Percentiles rank a stretch among this genome's conserved stretches.
Evolutionary conservation across 371 early-diverging fungal genomes (phyloP).

Genomic region (Mucor velutinosus): DNA sequence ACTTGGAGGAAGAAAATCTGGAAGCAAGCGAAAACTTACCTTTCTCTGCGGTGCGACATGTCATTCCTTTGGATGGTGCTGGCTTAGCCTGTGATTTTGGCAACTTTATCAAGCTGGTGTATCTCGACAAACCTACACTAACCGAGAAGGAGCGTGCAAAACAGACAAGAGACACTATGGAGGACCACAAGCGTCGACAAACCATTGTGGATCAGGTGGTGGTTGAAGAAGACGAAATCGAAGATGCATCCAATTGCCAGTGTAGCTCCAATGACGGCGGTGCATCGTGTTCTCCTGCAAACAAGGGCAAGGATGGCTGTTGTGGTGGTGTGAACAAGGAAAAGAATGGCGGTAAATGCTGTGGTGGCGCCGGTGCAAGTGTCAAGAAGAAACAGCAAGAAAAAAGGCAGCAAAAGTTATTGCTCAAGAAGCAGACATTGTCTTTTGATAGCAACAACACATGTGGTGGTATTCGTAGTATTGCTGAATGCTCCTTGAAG

Average conservation of each 20-base stretch:
- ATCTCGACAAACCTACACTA: conserved; percentile 23
- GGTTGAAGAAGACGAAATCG: conserved; percentile 9
- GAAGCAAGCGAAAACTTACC: conserved; percentile 35
- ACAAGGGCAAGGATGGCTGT: conserved; percentile 19
- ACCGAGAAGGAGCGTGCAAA: conserved; percentile 24
- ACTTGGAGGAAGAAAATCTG: conserved; percentile 11
- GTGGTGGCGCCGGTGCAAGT: conserved; percentile 16
- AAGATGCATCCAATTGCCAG: neutral
- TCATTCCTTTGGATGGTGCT: conserved; percentile 27
- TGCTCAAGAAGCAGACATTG: neutral
- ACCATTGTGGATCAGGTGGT: neutral
- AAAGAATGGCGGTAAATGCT: conserved; percentile 24
- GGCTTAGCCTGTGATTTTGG: conserved; percentile 42
- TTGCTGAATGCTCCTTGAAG: conserved; percentile 24
- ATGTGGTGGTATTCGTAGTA: conserved; percentile 5
- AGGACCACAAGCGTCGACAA: neutral
- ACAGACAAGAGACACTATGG: conserved; percentile 4
- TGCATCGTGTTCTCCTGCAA: conserved; percentile 7
- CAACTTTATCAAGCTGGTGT: conserved; percentile 39
- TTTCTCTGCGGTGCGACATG: conserved; percentile 27
- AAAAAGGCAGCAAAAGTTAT: neutral
- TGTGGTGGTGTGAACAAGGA: conserved; percentile 30
- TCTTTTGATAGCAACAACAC: neutral
- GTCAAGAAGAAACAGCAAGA: conserved; percentile 12
- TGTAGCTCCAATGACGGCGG: neutral